Conservation (phyloP, 805 yeast species). For the Starmerella scarabaei region DNA sequence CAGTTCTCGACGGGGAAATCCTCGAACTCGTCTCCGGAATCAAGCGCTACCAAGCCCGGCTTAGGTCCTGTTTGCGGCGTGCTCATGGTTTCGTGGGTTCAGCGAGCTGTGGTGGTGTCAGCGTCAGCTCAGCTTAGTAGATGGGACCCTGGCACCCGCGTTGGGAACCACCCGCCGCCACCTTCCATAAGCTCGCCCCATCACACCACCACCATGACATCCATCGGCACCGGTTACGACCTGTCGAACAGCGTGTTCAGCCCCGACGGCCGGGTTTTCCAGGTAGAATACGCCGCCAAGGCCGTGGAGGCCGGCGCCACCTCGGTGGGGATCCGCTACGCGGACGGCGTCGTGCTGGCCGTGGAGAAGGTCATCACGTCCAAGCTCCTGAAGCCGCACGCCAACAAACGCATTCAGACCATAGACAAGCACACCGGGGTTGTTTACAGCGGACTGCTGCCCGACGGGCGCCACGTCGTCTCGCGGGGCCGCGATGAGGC, state of each 20-base stretch:
- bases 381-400: constrained; percentile 75
- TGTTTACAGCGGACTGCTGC: constrained; percentile 85
- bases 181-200: no score
- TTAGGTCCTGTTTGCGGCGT: constrained; percentile 1
- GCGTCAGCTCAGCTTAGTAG: no score
- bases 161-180: no score
- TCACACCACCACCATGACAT: constrained; percentile 48
- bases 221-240: constrained; percentile 98
- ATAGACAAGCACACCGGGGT: constrained; percentile 90
- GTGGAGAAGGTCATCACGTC: constrained; percentile 87
- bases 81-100: constrained; percentile 2
- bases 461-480: constrained; percentile 93
- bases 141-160: no score
- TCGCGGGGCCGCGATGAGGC: constrained; percentile 89
- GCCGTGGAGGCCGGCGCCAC: constrained; percentile 98
- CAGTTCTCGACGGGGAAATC: constrained; percentile 53
- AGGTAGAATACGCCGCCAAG: constrained; percentile 93
- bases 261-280: constrained; percentile 56
- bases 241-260: constrained; percentile 91
- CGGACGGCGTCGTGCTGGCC: constrained; percentile 92
- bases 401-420: constrained; percentile 81
- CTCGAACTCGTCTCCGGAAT: constrained; percentile 95
- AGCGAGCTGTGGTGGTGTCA: constrained; percentile 1
- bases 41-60: constrained; percentile 46
- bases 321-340: constrained; percentile 79